A percentile compares a stretch with the other conserved stretches of the same genome.
phyloP scores from a whole-genome alignment of 2,329 filamentous ascomycete species.

The Aspergillus alliaceus region DNA sequence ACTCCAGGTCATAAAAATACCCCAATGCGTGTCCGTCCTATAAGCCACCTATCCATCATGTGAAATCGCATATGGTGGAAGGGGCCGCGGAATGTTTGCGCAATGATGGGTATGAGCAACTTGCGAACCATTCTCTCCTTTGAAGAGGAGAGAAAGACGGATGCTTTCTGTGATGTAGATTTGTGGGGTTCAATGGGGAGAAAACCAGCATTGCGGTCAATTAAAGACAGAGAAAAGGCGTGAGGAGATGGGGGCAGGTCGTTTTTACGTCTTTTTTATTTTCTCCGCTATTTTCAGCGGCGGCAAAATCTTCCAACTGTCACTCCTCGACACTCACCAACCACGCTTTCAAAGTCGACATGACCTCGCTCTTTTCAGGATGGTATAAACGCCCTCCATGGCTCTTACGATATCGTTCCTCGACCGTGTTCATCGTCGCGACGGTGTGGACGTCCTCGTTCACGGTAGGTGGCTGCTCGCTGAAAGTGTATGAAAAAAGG shows the following conservation, averaged over 20 bases:
- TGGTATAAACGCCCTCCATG: slow-evolving; percentile 20
- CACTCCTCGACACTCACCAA: not conserved
- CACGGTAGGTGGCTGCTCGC: slow-evolving; percentile 20
- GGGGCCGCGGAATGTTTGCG: not conserved
- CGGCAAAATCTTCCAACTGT: too few relatives aligned
- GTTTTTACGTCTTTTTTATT: too few relatives aligned
- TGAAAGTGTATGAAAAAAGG: not conserved
- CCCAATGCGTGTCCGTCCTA: not conserved
- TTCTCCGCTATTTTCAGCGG: too few relatives aligned
- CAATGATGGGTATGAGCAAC: not conserved
- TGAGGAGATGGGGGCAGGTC: too few relatives aligned
- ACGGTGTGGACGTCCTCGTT: slow-evolving; percentile 49
- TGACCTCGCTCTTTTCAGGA: not conserved
- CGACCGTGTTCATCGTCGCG: slow-evolving; percentile 57
- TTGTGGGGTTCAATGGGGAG: not conserved
- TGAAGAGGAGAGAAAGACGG: not conserved
- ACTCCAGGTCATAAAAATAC: not conserved
- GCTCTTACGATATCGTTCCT: slow-evolving; percentile 55
- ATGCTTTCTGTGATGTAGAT: not conserved
- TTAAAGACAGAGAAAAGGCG: too few relatives aligned
- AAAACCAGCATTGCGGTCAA: too few relatives aligned
- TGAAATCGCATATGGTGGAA: not conserved
- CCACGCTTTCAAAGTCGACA: not conserved
- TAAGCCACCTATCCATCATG: not conserved
- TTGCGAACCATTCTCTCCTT: not conserved